Base-by-base conservation (phyloP, 768 basidiomycete genomes). In the Russula griseocarnosa region DNA sequence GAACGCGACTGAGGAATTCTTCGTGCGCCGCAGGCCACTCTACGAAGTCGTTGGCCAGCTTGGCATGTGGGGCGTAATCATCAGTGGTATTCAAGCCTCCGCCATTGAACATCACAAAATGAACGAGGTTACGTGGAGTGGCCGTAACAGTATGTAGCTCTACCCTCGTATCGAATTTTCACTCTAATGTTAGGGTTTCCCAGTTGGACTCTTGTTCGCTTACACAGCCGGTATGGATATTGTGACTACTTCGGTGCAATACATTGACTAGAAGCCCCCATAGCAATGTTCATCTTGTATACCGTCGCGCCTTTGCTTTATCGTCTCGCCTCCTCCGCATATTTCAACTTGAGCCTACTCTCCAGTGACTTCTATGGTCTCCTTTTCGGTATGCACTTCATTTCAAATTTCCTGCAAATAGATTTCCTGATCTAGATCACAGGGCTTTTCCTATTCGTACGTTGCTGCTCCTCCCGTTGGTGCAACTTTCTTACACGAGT, bases 11-110 rank as follows among this genome's bases (percentile, higher is more conserved):
- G 92, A 94, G 72, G 92, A 94, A 71, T 90, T 89, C 74, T 84
- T 94, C 63, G 92, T 94, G 36, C 82, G 92, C 63, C 83, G 76
- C 68, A 79, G 85, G 14, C 92, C 92, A 6, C 76, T 94, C 46
- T 94, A 92, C 69, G 92, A 94, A 76, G 90, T 94, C 61, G 85
- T 94, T 20, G 92, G 92, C 13, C 90, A 91, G 73, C 74, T 94
- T 54, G 92, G 92, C 8, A 84, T 94, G 82, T 94, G 84, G 81
- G 92, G 92, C 32, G 83, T 85, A 60, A 71, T 94, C 55, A 86
- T 93, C 72, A 90, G 87, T 69, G 87, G 87, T 6, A 82, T 87
- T 54, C 91, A 94, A 74, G 86, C 88, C 1, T 83, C 90, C 26
- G 81, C n/a, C 1, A 76, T 93, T 40, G 92, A 94, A 73, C 88